A percentile compares a stretch with the other conserved stretches of the same genome.
phyloP scores from a whole-genome alignment of 129 eudicot species.

The Heracleum sosnowskyi region DNA sequence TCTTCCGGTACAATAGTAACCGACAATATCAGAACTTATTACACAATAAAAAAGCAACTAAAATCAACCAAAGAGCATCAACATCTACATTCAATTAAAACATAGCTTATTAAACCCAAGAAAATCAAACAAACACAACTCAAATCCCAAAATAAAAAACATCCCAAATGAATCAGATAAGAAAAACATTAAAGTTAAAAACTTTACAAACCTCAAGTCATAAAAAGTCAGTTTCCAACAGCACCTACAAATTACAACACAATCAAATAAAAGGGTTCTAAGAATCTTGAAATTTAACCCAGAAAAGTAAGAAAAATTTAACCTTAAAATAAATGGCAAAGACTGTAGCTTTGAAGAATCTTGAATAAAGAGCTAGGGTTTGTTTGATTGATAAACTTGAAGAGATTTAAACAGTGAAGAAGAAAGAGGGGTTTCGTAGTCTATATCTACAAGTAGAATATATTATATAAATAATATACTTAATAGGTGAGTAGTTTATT shows the following conservation, averaged over 20 bases:
- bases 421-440: conserved; percentile 10
- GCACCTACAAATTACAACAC: background rate
- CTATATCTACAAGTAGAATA: conserved; percentile 2
- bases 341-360: background rate
- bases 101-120: background rate
- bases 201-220: conserved; percentile 4
- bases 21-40: conserved; percentile 1
- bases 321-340: background rate
- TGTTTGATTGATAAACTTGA: conserved; percentile 2
- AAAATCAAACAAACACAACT: background rate
- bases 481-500: too few relatives aligned
- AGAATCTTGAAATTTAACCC: conserved; percentile 1
- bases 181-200: background rate
- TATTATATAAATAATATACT: too few relatives aligned
- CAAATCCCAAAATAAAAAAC: background rate
- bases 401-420: conserved; percentile 10
- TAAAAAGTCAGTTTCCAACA: background rate
- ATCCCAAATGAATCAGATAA: background rate
- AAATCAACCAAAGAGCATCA: conserved; percentile 1
- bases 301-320: background rate
- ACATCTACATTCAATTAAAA: background rate
- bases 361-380: background rate
- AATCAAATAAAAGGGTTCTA: conserved; percentile 14
- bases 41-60: background rate
- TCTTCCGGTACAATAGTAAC: background rate